Evolutionary conservation across 495 filamentous ascomycete genomes (phyloP).

Genomic region (Penicillium paradoxum): DNA sequence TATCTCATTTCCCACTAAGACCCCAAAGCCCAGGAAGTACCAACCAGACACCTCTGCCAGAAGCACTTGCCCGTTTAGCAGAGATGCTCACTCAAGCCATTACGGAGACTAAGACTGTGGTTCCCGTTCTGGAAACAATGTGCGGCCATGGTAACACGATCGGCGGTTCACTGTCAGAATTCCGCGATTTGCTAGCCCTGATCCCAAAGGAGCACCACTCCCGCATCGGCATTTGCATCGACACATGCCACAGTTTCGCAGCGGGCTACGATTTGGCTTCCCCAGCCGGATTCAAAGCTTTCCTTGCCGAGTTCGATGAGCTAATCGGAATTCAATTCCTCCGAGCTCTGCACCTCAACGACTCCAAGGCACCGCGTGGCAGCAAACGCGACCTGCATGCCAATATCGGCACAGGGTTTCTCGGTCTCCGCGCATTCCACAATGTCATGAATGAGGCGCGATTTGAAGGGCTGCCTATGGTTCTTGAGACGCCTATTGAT

Average conservation of each 20-base stretch:
- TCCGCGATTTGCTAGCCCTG: conserved; percentile 72
- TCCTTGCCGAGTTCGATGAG: conserved; percentile 71
- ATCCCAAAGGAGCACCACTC: conserved; percentile 65
- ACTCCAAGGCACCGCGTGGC: conserved; percentile 79
- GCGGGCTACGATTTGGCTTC: conserved; percentile 87
- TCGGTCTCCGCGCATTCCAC: conserved; percentile 85
- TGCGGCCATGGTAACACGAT: conserved; percentile 85
- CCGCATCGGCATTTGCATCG: conserved; percentile 91
- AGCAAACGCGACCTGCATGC: conserved; percentile 82
- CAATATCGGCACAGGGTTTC: conserved; percentile 89
- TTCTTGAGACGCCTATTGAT: conserved; percentile 92
- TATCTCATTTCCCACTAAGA: conserved; percentile 10
- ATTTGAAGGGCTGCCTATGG: conserved; percentile 79
- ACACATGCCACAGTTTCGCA: conserved; percentile 93
- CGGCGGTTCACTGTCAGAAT: conserved; percentile 76
- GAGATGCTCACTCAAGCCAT: conserved; percentile 75
- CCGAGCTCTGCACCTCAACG: conserved; percentile 84
- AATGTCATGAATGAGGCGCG: conserved; percentile 79
- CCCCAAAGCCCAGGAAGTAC: conserved; percentile 65
- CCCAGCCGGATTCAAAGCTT: conserved; percentile 64
- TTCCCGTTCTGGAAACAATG: conserved; percentile 92
- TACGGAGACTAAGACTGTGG: conserved; percentile 63
- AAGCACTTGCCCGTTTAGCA: conserved; percentile 75
- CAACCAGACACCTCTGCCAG: conserved; percentile 55
- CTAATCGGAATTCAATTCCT: conserved; percentile 76